Percentiles rank a stretch among this genome's conserved stretches.
These are phyloP conservation scores for Scutellaria galericulata DNA, from an alignment of 257 asterid genomes.

Conservation along the genomic window DNA sequence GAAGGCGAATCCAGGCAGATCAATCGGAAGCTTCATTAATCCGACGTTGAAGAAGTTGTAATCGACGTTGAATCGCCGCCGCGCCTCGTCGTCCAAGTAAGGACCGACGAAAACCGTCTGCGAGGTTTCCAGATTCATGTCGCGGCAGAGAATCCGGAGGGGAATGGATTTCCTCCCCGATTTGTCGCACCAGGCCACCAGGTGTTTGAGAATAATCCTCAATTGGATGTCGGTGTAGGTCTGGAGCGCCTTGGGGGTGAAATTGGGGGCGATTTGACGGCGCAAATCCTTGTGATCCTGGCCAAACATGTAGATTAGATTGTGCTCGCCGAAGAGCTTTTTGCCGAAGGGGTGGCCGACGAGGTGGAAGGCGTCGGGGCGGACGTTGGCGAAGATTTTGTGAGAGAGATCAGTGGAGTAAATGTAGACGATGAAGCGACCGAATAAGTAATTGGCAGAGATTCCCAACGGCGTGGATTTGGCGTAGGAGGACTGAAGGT, in stretches of 20 bases:
- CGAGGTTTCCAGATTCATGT: conserved; percentile 85
- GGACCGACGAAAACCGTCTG: conserved; percentile 91
- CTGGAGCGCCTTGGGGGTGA: conserved; percentile 78
- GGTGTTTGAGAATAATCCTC: conserved; percentile 63
- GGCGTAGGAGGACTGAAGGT: conserved; percentile 64
- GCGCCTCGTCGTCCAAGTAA: conserved; percentile 55
- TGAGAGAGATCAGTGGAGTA: conserved; percentile 79
- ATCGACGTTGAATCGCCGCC: conserved; percentile 60
- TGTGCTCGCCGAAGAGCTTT: conserved; percentile 85
- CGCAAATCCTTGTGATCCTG: conserved; percentile 84
- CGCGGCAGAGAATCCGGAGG: conserved; percentile 74
- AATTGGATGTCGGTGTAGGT: conserved; percentile 71
- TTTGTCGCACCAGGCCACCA: conserved; percentile 53
- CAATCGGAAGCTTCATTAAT: conserved; percentile 78
- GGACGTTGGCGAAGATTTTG: conserved; percentile 80
- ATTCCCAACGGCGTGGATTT: conserved; percentile 66
- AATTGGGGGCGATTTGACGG: conserved; percentile 81
- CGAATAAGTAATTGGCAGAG: conserved; percentile 80
- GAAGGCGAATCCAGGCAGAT: conserved; percentile 90
- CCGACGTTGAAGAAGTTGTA: conserved; percentile 85
- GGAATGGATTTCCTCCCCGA: conserved; percentile 44
- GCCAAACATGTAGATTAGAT: conserved; percentile 85
- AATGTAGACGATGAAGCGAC: conserved; percentile 78
- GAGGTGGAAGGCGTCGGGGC: conserved; percentile 92
- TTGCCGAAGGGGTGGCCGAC: conserved; percentile 92